Evolutionary conservation across 371 early-diverging fungal genomes (phyloP), one percentile per base, ranked within the genome.

Genomic region (Zopfochytrium polystomum): DNA sequence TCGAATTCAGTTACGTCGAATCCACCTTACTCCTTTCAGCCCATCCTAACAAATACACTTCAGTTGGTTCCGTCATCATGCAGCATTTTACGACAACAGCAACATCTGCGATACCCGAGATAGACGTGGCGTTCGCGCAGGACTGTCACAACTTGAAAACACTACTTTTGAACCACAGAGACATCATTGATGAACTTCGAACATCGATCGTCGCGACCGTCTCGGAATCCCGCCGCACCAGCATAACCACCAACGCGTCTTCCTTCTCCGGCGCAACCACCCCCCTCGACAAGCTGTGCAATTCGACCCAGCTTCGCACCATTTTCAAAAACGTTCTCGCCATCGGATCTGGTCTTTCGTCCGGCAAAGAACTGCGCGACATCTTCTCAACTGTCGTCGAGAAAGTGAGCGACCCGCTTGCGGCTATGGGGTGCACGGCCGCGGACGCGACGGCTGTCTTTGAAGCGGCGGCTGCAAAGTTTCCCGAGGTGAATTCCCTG

Each of bases 301-400:
- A 18, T 20, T 7, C 55, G 42, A 6, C 29, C 23, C 2, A 23
- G 58, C 62, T 70, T 52, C 75, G 71, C 46, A 42, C 58, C 18
- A 7, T 76, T 22, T 45, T 85, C 13, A 63, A 76, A 13, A 79
- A 76, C 52, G 68, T 81, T 55, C 59, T 85, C 29, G 57, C 68
- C 25, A 55, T 85, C 20, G 83, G 85, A 0, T 50, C 75, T 29
- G 69, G 74, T 35, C 70, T 83, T 20, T 62, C 73, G 3, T 73
- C 77, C 43, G 61, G 69, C 47, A 79, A 80, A 46, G 85, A 84
- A 35, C 62, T 79, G 3, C 71, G 82, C n/a, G 81, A 81, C 44
- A 64, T 85, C 9, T 82, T 83, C 56, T 55, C 63, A 1, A 71
- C 68, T 15, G 43, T 85, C 13, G 59, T 78, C 6, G 85, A 85